Evolutionary conservation across 345 rosid species (phyloP), one percentile per base, ranked within the genome.

Genomic region (Boechera retrofracta): DNA sequence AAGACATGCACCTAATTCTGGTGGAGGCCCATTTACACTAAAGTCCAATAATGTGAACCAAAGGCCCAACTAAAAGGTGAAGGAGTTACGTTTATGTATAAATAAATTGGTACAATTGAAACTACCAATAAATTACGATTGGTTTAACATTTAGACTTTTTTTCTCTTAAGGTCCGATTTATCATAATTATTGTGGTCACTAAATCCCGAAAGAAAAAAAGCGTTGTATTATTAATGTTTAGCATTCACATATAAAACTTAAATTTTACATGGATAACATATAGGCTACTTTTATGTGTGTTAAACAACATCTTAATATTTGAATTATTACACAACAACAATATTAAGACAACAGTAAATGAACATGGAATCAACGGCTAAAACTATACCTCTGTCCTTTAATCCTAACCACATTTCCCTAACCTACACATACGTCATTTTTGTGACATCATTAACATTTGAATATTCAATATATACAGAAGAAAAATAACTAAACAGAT

Each of bases 371-470:
- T 15, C 56, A 52, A 52, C 28, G 51, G 36, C 5, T 32, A 6
- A 2, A 9, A 2, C 10, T 36, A 28, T 28, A 28, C 29, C 2
- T 28, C 31, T 11, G 60, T 35, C 6, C 12, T 57, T 44, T 51
- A 64, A 52, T 62, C 61, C 32, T 28, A 15, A 59, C 26, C 57
- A 73, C 21, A 26, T 29, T 62, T 35, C 51, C n/a, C 28, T 28
- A 63, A 7, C 77, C 12, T 54, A 32, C 21, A 24, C 28, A 64
- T 75, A 65, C 65, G 65, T 74, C 65, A 65, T 51, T 33, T 58
- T 1, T 38, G 4, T 75, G 79, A 75, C 73, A 75, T 75, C 67
- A 75, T 38, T 56, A 56, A 33, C 49, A 56, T 56, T 35, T 59
- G 44, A 31, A 59, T 28, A 36, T 11, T 39, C 68, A 59, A 39